A percentile compares a stretch with the other conserved stretches of the same genome.
Conservation (phyloP, 208 protist genomes). For the Trypanosoma theileri region DNA sequence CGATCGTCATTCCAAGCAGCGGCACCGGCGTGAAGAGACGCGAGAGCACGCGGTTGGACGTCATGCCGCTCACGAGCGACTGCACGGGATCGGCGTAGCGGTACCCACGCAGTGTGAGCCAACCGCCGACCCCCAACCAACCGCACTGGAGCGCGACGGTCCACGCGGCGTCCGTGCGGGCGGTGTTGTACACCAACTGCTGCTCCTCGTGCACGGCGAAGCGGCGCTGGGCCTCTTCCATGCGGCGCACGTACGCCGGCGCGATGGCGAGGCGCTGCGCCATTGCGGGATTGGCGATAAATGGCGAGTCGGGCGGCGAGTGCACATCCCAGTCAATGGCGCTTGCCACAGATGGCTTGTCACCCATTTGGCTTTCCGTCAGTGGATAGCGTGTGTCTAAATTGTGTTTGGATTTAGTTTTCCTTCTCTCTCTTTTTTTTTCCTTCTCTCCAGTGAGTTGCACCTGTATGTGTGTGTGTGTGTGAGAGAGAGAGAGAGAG, state of each 20-base stretch:
- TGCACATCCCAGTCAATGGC: conserved; percentile 19
- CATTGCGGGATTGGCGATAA: conserved; percentile 49
- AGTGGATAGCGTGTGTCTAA: too few relatives aligned
- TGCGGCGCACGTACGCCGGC: conserved; percentile 52
- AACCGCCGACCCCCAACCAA: conserved; percentile 63
- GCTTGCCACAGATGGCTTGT: conserved; percentile 1
- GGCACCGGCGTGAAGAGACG: conserved; percentile 67
- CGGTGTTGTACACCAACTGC: conserved; percentile 36
- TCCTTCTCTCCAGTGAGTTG: neutral
- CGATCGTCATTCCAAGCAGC: conserved; percentile 52
- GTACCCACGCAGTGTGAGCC: conserved; percentile 63
- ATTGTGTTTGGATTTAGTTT: too few relatives aligned
- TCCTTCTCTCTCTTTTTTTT: neutral
- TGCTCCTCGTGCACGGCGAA: conserved; percentile 54
- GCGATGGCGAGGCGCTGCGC: conserved; percentile 45
- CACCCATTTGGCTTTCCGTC: neutral
- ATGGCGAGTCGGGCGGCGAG: conserved; percentile 49
- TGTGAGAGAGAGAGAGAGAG: conserved; percentile 1
- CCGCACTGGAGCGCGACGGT: conserved; percentile 58
- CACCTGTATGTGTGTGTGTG: too few relatives aligned
- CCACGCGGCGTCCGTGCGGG: conserved; percentile 35
- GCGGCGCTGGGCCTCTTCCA: conserved; percentile 67
- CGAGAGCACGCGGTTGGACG: conserved; percentile 37
- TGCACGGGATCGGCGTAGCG: conserved; percentile 71
- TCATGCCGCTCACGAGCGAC: conserved; percentile 57